Conservation (phyloP, 192 early-diverging fungal species). For the Backusella tuberculispora region DNA sequence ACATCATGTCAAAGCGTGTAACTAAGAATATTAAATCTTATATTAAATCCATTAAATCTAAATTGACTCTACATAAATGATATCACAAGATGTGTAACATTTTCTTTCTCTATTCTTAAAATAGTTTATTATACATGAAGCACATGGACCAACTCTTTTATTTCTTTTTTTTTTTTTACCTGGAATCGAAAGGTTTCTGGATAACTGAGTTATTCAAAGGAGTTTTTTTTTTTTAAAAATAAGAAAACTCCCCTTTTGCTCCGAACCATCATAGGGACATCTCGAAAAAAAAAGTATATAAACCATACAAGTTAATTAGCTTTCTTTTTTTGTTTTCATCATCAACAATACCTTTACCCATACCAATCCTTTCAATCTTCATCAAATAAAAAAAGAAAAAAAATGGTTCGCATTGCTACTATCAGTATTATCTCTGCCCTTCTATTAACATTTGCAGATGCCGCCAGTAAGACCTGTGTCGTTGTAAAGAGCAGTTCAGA, state of each 20-base stretch:
- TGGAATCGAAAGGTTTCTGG: neutral
- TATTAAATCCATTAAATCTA: neutral
- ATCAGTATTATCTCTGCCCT: conserved; percentile 11
- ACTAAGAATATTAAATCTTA: neutral
- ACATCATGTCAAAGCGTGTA: conserved; percentile 4
- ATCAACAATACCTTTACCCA: neutral
- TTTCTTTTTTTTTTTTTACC: neutral
- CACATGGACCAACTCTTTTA: neutral
- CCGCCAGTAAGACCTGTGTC: conserved; percentile 22
- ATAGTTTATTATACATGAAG: neutral
- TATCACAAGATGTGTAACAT: neutral
- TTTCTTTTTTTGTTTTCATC: neutral
- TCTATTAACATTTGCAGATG: conserved; percentile 15
- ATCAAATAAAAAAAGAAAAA: neutral
- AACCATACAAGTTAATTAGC: neutral
- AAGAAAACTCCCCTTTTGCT: neutral
- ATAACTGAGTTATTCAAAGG: neutral
- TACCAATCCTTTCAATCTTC: neutral
- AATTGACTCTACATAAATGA: neutral
- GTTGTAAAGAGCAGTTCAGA: conserved; percentile 17
- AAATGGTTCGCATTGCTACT: conserved; percentile 1
- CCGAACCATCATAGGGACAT: neutral
- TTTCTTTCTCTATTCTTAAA: neutral
- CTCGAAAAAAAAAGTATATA: neutral
- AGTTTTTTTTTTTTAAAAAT: neutral